Base-by-base conservation (phyloP, 1,284 basidiomycete species). In the Ceratobasidium sp. region DNA sequence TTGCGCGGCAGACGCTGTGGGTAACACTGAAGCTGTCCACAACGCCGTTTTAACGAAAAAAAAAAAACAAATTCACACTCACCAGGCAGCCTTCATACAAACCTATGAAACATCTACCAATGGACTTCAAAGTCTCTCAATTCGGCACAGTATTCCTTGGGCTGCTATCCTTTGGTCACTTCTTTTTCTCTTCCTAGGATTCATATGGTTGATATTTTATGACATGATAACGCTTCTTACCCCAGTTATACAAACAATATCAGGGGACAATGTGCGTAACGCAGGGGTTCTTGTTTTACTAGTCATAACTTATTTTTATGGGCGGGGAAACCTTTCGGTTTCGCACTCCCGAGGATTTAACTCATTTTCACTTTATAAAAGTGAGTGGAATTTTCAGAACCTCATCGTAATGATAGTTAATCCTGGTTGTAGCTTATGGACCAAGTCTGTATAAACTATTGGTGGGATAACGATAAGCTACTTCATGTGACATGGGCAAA, bases 31-130 rank as follows among this genome's bases (percentile, higher is more conserved):
- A 14, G 29, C 36, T 41, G 36, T 11, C 11, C 36, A 11, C 36
- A 41, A 41, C 36, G 11, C n/a, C 11, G 11, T 41, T 41, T 41
- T 11, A 41, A 41, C 36, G 11, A 41, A 41, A 5, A 41, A 41
- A 29, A 33, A 3, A n/a, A n/a, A n/a, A 2, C 27, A n/a, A 31
- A 51, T 19, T 14, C 8, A 5, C 11, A 19, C 9, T 41, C 19
- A 8, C 19, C 22, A 72, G 69, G 69, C 69, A 17, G 22, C 19
- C 8, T 72, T 60, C 27, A 72, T 72, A 36, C 69, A 72, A 22
- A 22, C 15, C 24, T 22, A 60, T 24, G 69, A 72, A 51, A 36
- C 56, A 0, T 7, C 33, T 17, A 50, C 24, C 5, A 22, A 45
- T 11, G 69, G 69, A n/a, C 50, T 72, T 33, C 69, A 72, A 50